These are phyloP conservation scores for Mesembryanthemum crystallinum DNA, from an alignment of 148 eudicot genomes.

Conservation along the genomic window DNA sequence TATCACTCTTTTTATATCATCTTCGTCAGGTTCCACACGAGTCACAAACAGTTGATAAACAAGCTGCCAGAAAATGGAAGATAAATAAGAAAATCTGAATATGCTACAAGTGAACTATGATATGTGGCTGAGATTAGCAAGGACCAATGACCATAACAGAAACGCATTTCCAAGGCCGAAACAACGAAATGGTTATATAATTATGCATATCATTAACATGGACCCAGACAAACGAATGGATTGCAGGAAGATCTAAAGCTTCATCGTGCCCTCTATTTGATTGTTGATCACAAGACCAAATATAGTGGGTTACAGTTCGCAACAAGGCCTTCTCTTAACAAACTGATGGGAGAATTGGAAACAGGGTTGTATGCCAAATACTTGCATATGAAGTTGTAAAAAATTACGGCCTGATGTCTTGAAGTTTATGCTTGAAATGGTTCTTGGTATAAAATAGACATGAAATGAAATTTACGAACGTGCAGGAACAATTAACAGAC, in stretches of 20 bases:
- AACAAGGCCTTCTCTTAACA: background rate
- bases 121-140: background rate
- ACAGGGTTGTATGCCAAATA: too few relatives aligned
- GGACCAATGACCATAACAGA: background rate
- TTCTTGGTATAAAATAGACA: too few relatives aligned
- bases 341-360: background rate
- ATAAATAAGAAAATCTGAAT: background rate
- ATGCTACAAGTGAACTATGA: background rate
- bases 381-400: too few relatives aligned
- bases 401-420: too few relatives aligned
- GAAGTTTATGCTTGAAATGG: too few relatives aligned
- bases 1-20: conserved; percentile 67
- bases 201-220: background rate
- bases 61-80: conserved; percentile 41
- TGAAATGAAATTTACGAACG: too few relatives aligned
- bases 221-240: background rate
- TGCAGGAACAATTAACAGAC: too few relatives aligned
- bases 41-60: conserved; percentile 81
- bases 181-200: background rate
- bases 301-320: background rate
- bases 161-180: background rate
- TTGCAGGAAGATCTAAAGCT: background rate
- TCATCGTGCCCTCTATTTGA: background rate
- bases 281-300: background rate
- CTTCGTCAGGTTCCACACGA: conserved; percentile 59